phyloP scores from a whole-genome alignment of 805 yeast genomes.

The Kuraishia ogatae region DNA sequence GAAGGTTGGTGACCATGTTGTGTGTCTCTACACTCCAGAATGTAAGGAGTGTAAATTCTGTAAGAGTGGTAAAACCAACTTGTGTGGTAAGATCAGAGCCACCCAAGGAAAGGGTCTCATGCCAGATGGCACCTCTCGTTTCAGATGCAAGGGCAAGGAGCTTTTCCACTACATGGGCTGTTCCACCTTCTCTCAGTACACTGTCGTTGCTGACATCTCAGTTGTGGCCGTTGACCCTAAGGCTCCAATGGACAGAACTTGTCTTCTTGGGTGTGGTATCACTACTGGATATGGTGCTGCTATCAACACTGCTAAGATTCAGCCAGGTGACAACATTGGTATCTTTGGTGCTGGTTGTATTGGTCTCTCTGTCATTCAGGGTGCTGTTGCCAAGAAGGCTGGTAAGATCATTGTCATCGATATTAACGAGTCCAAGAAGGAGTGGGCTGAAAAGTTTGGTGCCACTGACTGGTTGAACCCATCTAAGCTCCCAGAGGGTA shows the following conservation, averaged over 20 bases:
- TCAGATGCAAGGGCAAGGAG: constrained; percentile 77
- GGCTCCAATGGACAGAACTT: constrained; percentile 80
- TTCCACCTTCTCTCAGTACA: constrained; percentile 93
- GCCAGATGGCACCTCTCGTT: constrained; percentile 97
- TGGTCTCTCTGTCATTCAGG: constrained; percentile 93
- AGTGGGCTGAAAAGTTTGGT: constrained; percentile 84
- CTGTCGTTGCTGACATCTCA: constrained; percentile 96
- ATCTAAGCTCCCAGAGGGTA: constrained; percentile 59
- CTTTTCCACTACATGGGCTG: constrained; percentile 96
- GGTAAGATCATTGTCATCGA: constrained; percentile 79
- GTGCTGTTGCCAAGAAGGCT: constrained; percentile 81
- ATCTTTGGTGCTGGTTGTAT: constrained; percentile 98
- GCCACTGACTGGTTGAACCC: constrained; percentile 96
- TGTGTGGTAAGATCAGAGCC: constrained; percentile 91
- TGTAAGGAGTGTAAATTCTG: constrained; percentile 95
- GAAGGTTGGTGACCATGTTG: constrained; percentile 88
- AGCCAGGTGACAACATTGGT: constrained; percentile 88
- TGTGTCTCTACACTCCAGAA: constrained; percentile 94
- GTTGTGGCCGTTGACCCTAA: constrained; percentile 83
- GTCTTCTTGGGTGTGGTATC: constrained; percentile 96
- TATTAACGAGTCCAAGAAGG: constrained; percentile 74
- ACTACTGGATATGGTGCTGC: constrained; percentile 99
- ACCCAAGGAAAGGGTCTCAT: constrained; percentile 98
- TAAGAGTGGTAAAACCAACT: constrained; percentile 88
- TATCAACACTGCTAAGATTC: constrained; percentile 83